phyloP scores from a whole-genome alignment of 805 yeast species.

The Kluyveromyces dobzhanskii region DNA sequence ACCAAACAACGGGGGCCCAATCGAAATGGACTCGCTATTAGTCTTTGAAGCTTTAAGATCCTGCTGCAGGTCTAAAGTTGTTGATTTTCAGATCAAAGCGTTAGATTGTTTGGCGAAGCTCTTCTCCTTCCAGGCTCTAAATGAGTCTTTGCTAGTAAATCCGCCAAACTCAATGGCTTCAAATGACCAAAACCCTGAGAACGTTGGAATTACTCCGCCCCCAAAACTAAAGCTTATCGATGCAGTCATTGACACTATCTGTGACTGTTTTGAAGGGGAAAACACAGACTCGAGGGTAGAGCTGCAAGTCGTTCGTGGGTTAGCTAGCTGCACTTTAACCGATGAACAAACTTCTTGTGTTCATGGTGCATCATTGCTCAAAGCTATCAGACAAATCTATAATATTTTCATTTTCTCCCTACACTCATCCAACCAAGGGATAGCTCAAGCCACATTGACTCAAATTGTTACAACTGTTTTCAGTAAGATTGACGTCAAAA shows the following conservation, averaged over 20 bases:
- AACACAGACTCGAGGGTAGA: slow-evolving; percentile 86
- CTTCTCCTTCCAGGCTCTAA: slow-evolving; percentile 69
- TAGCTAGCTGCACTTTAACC: slow-evolving; percentile 79
- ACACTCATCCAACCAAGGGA: slow-evolving; percentile 76
- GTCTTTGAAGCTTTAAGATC: slow-evolving; percentile 73
- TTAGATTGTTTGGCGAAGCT: slow-evolving; percentile 82
- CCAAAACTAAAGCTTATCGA: slow-evolving; percentile 58
- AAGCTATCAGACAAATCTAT: slow-evolving; percentile 89
- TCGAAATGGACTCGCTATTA: slow-evolving; percentile 37
- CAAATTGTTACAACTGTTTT: slow-evolving; percentile 84
- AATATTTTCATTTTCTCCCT: slow-evolving; percentile 82
- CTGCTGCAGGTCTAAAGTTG: slow-evolving; percentile 60
- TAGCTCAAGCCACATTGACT: slow-evolving; percentile 91
- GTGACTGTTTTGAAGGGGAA: slow-evolving; percentile 84
- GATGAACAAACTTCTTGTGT: slow-evolving; percentile 61
- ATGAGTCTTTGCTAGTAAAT: slow-evolving; percentile 49
- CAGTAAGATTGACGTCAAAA: slow-evolving; percentile 43
- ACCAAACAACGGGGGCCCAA: slow-evolving; percentile 16
- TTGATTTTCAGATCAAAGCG: slow-evolving; percentile 62
- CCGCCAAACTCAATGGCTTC: slow-evolving; percentile 33
- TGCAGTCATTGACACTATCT: slow-evolving; percentile 75
- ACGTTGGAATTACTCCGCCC: slow-evolving; percentile 40
- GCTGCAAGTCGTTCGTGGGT: slow-evolving; percentile 84
- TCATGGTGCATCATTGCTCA: slow-evolving; percentile 81
- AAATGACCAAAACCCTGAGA: slow-evolving; percentile 20